Conservation (phyloP, 1,284 basidiomycete species). For the Austroboletus niveus region DNA sequence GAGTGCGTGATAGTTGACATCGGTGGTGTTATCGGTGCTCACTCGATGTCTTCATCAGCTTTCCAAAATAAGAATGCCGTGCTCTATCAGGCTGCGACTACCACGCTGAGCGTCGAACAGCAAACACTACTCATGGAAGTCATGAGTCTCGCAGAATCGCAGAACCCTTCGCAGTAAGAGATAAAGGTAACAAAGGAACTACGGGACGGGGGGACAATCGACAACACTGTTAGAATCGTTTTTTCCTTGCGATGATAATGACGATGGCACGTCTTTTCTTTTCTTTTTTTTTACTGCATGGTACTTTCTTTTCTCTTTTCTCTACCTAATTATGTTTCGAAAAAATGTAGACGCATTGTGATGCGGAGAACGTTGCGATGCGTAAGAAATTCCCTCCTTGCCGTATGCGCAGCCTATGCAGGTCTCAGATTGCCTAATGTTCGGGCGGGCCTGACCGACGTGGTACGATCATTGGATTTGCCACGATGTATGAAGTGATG, state of each 20-base stretch:
- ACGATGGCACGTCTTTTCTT: not conserved
- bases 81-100: conserved; percentile 69
- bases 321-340: not conserved
- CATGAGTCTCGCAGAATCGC: conserved; percentile 44
- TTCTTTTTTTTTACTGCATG: not conserved
- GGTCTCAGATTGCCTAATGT: too few species aligned
- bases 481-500: too few species aligned
- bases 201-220: not conserved
- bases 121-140: conserved; percentile 80
- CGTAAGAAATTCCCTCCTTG: too few species aligned
- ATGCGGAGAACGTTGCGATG: too few species aligned
- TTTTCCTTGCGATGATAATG: not conserved
- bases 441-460: too few species aligned
- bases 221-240: not conserved
- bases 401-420: too few species aligned
- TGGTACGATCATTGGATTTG: too few species aligned
- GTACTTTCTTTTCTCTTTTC: not conserved
- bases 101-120: conserved; percentile 65
- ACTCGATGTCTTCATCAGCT: conserved; percentile 36
- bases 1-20: conserved; percentile 40
- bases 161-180: conserved; percentile 10
- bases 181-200: not conserved
- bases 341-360: too few species aligned
- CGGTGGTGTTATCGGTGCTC: not conserved
- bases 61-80: conserved; percentile 71